Conservation (phyloP, 768 basidiomycete genomes). For the Hortiboletus campestris region DNA sequence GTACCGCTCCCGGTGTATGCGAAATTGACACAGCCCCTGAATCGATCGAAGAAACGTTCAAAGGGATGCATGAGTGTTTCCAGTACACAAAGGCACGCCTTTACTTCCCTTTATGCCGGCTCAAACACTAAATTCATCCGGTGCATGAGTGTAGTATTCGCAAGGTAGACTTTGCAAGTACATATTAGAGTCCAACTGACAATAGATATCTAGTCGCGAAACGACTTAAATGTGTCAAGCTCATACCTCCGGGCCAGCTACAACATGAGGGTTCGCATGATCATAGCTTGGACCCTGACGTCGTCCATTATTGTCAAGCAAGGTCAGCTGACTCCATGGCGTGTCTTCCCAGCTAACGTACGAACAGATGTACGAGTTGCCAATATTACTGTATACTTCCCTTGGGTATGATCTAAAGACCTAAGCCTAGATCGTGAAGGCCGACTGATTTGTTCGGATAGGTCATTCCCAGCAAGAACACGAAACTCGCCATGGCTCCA, state of each 20-base stretch:
- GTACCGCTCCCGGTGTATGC: constrained; percentile 50
- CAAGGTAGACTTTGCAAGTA: constrained; percentile 40
- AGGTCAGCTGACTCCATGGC: constrained; percentile 29
- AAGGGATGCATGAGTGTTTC: constrained; percentile 57
- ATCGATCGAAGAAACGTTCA: constrained; percentile 59
- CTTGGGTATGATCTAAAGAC: constrained; percentile 35
- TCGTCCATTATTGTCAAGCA: constrained; percentile 54
- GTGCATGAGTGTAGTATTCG: constrained; percentile 40
- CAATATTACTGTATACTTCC: constrained; percentile 58
- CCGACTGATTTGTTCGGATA: constrained; percentile 19
- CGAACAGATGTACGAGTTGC: constrained; percentile 48
- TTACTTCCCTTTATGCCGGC: background rate
- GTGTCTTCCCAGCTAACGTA: constrained; percentile 1
- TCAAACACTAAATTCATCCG: background rate
- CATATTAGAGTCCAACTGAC: background rate
- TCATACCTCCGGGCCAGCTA: constrained; percentile 41
- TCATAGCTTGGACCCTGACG: constrained; percentile 42
- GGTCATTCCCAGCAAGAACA: constrained; percentile 59
- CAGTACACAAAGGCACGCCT: constrained; percentile 56
- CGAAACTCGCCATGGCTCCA: constrained; percentile 59
- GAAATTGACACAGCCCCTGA: constrained; percentile 56
- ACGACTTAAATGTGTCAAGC: constrained; percentile 48
- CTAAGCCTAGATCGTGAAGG: background rate
- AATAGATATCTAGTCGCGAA: constrained; percentile 38
- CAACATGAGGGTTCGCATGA: constrained; percentile 47